Evolutionary conservation across 257 asterid species (phyloP).

Genomic region (Plantago elongata): DNA sequence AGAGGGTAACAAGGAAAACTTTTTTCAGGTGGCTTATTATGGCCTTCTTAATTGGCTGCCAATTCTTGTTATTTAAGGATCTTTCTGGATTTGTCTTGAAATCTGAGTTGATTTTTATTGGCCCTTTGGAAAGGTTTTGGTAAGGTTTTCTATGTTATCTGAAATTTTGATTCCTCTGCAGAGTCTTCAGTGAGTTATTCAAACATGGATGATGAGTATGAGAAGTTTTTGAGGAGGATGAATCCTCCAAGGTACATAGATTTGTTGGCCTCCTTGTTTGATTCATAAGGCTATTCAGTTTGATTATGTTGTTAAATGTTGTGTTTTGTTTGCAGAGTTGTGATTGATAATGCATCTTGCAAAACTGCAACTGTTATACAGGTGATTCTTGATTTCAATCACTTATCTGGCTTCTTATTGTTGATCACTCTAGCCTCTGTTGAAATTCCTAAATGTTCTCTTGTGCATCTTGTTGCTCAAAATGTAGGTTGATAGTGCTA

Average conservation of each 20-base stretch:
- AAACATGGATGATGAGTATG: constrained; percentile 10
- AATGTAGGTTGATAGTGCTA: constrained; percentile 90
- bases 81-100: constrained; percentile 9
- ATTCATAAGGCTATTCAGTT: no score
- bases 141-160: neutral
- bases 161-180: constrained; percentile 5
- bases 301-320: no score
- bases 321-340: constrained; percentile 54
- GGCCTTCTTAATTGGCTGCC: constrained; percentile 11
- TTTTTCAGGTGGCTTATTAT: constrained; percentile 6
- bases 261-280: neutral
- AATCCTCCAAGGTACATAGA: constrained; percentile 10
- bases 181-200: constrained; percentile 16
- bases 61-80: constrained; percentile 6
- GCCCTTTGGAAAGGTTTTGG: neutral
- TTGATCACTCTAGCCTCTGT: neutral
- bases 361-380: constrained; percentile 81
- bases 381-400: constrained; percentile 31
- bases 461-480: neutral
- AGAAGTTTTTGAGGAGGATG: constrained; percentile 10
- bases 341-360: constrained; percentile 84
- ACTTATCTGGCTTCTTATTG: neutral
- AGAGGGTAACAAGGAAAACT: constrained; percentile 3
- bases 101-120: neutral
- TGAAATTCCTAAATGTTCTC: neutral